Evolutionary conservation across 1,284 basidiomycete species (phyloP), one percentile per base, ranked within the genome.

Genomic region (Melampsora larici-populina): DNA sequence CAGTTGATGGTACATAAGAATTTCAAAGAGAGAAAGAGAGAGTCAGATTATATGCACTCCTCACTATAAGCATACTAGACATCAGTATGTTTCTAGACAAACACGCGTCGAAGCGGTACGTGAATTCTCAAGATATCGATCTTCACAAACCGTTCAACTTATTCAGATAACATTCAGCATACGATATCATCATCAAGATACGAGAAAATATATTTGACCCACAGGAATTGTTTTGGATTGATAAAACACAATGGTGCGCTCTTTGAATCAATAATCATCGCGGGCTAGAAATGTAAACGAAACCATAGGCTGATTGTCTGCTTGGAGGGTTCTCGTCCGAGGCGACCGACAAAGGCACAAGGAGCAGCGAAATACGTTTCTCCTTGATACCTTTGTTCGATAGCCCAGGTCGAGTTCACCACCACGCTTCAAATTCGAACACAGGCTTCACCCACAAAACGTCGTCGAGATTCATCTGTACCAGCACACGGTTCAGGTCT

Each of bases 401-500:
- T 15, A 66, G 64, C 64, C 36, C 21, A 9, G 29, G 9, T 26
- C 36, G 36, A 8, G 11, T 29, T 13, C 29, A 24, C 48, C 64
- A 49, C 9, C 36, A 36, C 36, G 36, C 36, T 36, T 36, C 5
- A 36, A 24, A 26, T 9, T 40, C 9, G 21, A 66, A 21, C 36
- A 8, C 33, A 70, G 69, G 62, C 67, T n/a, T 62, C 49, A 58
- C 65, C 73, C 18, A 26, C 73, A 17, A 75, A 75, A 55, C 73
- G 73, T 24, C 48, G 73, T 31, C 65, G 73, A 51, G 60, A 64
- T 46, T 70, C 69, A 18, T 78, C 76, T 8, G 36, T 49, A 40
- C 36, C 18, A 21, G 63, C 69, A 18, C 69, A 73, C 13, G 46
- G 64, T 13, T 48, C 76, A 2, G 36, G 58, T 15, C 33, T 64